Conservation (phyloP, 2,329 filamentous ascomycete genomes). For the Phaeosphaeria sp. region DNA sequence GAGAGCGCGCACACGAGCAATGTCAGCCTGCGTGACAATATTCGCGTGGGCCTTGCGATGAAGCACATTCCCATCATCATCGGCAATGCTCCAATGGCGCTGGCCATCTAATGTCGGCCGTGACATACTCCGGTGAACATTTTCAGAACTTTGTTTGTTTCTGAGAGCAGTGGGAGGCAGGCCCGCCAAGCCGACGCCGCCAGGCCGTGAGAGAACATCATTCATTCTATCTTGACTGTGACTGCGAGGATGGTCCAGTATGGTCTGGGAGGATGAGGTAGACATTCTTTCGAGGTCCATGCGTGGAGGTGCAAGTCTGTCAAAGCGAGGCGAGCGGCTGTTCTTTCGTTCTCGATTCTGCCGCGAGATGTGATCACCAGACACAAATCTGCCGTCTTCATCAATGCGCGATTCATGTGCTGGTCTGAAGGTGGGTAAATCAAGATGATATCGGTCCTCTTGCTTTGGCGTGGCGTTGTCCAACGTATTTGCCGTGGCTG, state of each 20-base stretch:
- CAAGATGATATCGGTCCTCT: conserved; percentile 37
- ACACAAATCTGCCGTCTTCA: conserved; percentile 16
- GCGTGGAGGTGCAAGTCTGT: conserved; percentile 56
- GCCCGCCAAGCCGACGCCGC: conserved; percentile 32
- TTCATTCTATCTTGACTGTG: conserved; percentile 36
- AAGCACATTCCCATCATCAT: conserved; percentile 46
- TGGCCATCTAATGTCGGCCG: conserved; percentile 50
- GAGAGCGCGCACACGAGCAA: conserved; percentile 77
- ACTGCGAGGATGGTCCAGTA: conserved; percentile 30
- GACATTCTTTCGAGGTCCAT: conserved; percentile 53
- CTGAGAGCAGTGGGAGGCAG: conserved; percentile 41
- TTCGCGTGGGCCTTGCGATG: conserved; percentile 34
- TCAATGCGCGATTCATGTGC: conserved; percentile 38
- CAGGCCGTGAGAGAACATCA: conserved; percentile 39
- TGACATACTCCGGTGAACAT: conserved; percentile 32
- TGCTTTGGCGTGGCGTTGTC: conserved; percentile 30
- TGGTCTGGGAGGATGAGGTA: conserved; percentile 23
- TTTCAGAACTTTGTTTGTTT: conserved; percentile 13
- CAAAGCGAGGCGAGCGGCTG: conserved; percentile 51
- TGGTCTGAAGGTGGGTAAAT: conserved; percentile 45
- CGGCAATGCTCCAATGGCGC: conserved; percentile 66
- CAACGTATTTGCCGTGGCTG: conserved; percentile 29
- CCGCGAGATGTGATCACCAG: conserved; percentile 49
- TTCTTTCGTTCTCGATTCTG: conserved; percentile 47
- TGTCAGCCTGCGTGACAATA: conserved; percentile 65